Evolutionary conservation across 495 filamentous ascomycete species (phyloP).

Genomic region (Annulohypoxylon bovei): DNA sequence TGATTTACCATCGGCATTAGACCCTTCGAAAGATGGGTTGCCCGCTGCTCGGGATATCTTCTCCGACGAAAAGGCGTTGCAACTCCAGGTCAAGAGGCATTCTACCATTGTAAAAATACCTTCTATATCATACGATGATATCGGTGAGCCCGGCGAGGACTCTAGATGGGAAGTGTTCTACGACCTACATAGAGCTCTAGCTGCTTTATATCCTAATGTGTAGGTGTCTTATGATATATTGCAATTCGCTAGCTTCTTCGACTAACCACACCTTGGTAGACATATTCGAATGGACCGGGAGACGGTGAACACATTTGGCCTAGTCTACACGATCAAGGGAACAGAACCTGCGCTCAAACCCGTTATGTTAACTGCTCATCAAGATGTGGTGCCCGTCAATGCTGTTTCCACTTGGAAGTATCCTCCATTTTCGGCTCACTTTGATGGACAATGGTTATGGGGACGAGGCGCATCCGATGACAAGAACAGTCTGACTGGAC

Average conservation of each 20-base stretch:
- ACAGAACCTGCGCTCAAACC: slow-evolving; percentile 64
- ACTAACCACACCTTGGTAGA: slow-evolving; percentile 31
- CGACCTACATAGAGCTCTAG: slow-evolving; percentile 45
- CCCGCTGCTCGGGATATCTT: slow-evolving; percentile 47
- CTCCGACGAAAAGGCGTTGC: slow-evolving; percentile 43
- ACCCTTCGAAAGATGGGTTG: slow-evolving; percentile 47
- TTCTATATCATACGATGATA: slow-evolving; percentile 49
- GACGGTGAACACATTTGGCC: slow-evolving; percentile 67
- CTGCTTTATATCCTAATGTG: slow-evolving; percentile 47
- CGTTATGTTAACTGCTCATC: slow-evolving; percentile 69
- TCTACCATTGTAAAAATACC: slow-evolving; percentile 49
- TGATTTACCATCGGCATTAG: slow-evolving; percentile 41
- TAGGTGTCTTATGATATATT: slow-evolving; percentile 25
- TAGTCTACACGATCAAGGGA: slow-evolving; percentile 69
- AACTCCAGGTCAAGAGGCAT: slow-evolving; percentile 50
- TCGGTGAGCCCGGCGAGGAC: slow-evolving; percentile 49
- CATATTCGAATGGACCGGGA: slow-evolving; percentile 54
- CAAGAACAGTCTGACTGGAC: slow-evolving; percentile 72
- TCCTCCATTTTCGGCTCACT: slow-evolving; percentile 68
- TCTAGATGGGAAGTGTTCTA: slow-evolving; percentile 51
- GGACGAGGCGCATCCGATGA: slow-evolving; percentile 71
- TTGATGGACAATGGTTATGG: slow-evolving; percentile 72
- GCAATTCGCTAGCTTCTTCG: background rate
- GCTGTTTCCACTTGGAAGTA: slow-evolving; percentile 68
- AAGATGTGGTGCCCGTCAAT: slow-evolving; percentile 72